Evolutionary conservation across 306 rosid species (phyloP).

Genomic region (Rosa lucieae): DNA sequence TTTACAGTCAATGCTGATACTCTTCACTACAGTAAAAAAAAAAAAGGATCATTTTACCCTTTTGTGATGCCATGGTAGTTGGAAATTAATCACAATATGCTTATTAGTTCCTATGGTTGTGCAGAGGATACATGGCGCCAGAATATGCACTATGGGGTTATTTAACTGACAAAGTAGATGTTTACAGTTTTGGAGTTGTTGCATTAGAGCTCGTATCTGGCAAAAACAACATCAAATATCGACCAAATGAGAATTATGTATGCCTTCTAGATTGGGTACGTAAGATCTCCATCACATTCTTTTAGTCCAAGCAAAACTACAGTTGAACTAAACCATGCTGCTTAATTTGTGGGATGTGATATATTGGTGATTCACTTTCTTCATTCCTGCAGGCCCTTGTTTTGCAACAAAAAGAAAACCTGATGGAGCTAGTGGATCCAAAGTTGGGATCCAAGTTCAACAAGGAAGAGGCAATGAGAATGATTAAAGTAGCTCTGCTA

Average conservation of each 20-base stretch:
- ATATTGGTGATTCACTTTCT: neutral
- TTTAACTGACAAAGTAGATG: slow-evolving; percentile 54
- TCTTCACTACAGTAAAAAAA: neutral
- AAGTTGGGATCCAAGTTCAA: no score
- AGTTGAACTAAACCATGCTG: neutral
- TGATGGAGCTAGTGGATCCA: no score
- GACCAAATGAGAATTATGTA: slow-evolving; percentile 43
- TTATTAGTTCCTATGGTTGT: slow-evolving; percentile 7
- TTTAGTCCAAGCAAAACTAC: neutral
- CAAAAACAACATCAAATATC: slow-evolving; percentile 38
- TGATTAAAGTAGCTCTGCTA: no score
- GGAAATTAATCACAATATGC: neutral
- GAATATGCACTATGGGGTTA: slow-evolving; percentile 72
- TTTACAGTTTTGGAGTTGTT: slow-evolving; percentile 63
- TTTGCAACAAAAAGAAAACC: no score
- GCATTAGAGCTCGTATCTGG: slow-evolving; percentile 55
- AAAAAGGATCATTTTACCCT: neutral
- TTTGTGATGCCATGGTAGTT: neutral
- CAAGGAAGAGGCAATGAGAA: no score
- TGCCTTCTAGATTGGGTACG: slow-evolving; percentile 60
- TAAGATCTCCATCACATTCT: slow-evolving; percentile 23
- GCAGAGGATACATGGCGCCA: slow-evolving; percentile 77
- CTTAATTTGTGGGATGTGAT: neutral
- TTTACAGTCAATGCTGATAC: neutral
- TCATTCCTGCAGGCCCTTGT: no score